Evolutionary conservation across 306 rosid species (phyloP).

Genomic region (Hippophae tibetana): DNA sequence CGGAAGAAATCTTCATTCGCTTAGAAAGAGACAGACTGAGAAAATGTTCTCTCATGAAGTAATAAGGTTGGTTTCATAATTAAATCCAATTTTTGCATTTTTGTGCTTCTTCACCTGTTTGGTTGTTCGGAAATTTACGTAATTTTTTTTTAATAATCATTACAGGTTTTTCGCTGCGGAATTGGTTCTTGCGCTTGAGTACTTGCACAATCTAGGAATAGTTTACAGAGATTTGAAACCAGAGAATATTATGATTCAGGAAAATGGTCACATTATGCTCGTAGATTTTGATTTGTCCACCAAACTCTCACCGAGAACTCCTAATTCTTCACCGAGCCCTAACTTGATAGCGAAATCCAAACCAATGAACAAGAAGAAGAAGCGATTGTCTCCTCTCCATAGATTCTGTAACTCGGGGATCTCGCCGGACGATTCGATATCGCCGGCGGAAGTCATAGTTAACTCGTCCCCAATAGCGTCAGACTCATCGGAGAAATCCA

Average conservation of each 20-base stretch:
- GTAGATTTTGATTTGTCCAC: conserved; percentile 88
- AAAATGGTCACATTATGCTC: conserved; percentile 81
- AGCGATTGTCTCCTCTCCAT: conserved; percentile 20
- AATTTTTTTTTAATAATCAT: not conserved
- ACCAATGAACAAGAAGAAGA: conserved; percentile 23
- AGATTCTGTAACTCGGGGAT: conserved; percentile 31
- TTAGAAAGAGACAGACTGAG: conserved; percentile 55
- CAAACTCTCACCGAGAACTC: conserved; percentile 33
- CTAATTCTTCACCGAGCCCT: conserved; percentile 11
- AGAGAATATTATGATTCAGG: conserved; percentile 80
- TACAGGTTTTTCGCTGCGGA: conserved; percentile 88
- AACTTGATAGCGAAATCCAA: conserved; percentile 9
- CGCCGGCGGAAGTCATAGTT: not conserved
- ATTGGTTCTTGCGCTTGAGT: conserved; percentile 65
- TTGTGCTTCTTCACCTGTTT: not conserved
- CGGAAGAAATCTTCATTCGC: conserved; percentile 63
- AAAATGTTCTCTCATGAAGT: conserved; percentile 58
- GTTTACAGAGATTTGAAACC: conserved; percentile 92
- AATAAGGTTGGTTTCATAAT: conserved; percentile 39
- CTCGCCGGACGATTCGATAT: conserved; percentile 15
- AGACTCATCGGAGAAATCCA: conserved; percentile 54
- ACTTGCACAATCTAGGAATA: conserved; percentile 61
- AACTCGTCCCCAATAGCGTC: conserved; percentile 14
- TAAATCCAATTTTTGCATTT: not conserved
- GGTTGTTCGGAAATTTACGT: not conserved